Evolutionary conservation across 768 basidiomycete genomes (phyloP), one percentile per base, ranked within the genome.

Genomic region (Exidia glandulosa): DNA sequence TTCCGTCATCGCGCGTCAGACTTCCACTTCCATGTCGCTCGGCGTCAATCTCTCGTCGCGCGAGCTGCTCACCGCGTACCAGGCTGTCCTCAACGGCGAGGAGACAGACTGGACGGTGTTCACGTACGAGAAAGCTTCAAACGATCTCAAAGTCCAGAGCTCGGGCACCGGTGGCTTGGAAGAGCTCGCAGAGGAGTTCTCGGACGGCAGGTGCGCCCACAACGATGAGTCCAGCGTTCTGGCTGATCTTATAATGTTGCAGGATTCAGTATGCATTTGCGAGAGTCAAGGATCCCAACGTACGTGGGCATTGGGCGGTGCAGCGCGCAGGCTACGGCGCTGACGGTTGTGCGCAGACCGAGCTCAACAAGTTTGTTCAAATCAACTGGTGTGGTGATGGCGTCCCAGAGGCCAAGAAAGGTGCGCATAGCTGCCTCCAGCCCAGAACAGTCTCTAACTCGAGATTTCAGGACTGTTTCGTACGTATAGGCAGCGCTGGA

Each of bases 361-460:
- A 86, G 62, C 79, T 98, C 2, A 78, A 86, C 50, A 97, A 96
- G 75, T 91, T 94, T 63, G 92, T 97, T 16, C 90, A 95, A 68
- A 87, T 98, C 72, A 91, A 93, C 67, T 96, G 95, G 94, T 93
- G 92, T 65, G 95, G 95, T 48, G 94, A 95, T 67, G 95, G 95
- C 60, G 95, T 98, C 1, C 95, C 95, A 13, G 91, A 86, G 70
- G 78, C 79, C 23, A 87, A 90, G 73, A 98, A 98, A 71, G 95
- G 95, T 96, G 27, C 95, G 95, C 75, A 87, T 74, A 74, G 59
- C 45, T 74, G 68, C 10, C 7, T 25, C 3, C 30, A 19, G 13
- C 9, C 19, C 23, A 13, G 19, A 25, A 14, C 12, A 3, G 34
- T n/a, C 41, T 33, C 27, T 27, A 31, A 23, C 23, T 60, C 57